Base-by-base conservation (phyloP, 2,329 filamentous ascomycete genomes). In the Aspergillus puulaauensis region DNA sequence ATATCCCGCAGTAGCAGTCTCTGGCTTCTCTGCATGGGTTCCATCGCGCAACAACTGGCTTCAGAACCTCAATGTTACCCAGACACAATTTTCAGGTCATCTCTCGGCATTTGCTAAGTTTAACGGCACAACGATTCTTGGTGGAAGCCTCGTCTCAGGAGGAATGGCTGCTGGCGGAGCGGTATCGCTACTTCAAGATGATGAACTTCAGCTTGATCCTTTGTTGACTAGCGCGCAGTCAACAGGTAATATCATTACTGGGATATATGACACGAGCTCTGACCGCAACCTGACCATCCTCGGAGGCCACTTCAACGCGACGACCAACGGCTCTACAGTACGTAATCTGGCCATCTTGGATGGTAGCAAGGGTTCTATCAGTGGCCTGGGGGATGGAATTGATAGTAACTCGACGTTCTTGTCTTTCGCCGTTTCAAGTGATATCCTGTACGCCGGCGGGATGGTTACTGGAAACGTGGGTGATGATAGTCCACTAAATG, bases 1-100 rank as follows among this genome's bases (percentile, higher is more conserved):
- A 62, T 87, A 87, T 63, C 73, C 81, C 6, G 83, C 86, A 9
- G 81, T 87, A 27, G 68, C 82, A 8, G 89, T 87, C 0, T 75
- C 85, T 51, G 92, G 93, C 2, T 91, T 99, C 68, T 93, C 91
- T 14, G 81, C 98, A 39, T 99, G 95, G 95, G 88, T 98, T 7
- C 90, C 90, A 3, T 96, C 92, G 3, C 81, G 83, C 61, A 83
- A 82, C 57, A 95, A 95, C 70, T 99, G 95, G 95, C 80, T 99
- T 15, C 86, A 91, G 69, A 95, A 96, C 64, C 77, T 97, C 17
- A 74, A 86, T 37, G 78, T 85, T 6, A 77, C 83, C 7, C 82
- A 86, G 33, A 86, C 90, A 54, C 80, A 84, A 6, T 83, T 96
- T 66, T 82, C 82, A 57, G 96, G 95, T 39, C 78, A 86, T 56